phyloP scores from a whole-genome alignment of 1,284 basidiomycete genomes.

The Coniferiporia sulphurascens region DNA sequence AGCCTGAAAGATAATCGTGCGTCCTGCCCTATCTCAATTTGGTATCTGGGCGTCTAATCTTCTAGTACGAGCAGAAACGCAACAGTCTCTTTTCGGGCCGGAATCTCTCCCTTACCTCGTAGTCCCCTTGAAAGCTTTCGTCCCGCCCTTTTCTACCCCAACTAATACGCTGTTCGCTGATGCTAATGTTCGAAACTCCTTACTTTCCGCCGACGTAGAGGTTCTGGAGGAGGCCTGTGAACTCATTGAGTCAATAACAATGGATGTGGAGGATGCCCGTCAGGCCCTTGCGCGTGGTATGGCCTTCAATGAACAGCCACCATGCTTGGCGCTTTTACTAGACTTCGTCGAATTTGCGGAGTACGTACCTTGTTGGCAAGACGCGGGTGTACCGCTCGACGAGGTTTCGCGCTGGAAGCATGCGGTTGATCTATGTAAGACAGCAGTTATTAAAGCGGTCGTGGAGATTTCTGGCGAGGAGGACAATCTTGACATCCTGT shows the following conservation, averaged over 20 bases:
- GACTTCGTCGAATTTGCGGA: conserved; percentile 68
- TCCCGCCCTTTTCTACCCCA: conserved; percentile 43
- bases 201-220: conserved; percentile 67
- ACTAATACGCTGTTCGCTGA: conserved; percentile 37
- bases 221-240: conserved; percentile 68
- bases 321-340: conserved; percentile 58
- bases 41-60: background rate
- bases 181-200: conserved; percentile 40
- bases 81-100: conserved; percentile 49
- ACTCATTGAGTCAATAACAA: conserved; percentile 66
- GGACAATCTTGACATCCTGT: conserved; percentile 69
- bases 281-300: conserved; percentile 64
- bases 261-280: conserved; percentile 72
- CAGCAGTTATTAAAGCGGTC: conserved; percentile 75
- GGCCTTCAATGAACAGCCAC: conserved; percentile 52
- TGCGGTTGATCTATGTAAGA: conserved; percentile 77
- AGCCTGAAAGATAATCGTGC: conserved; percentile 60
- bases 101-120: conserved; percentile 61
- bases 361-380: conserved; percentile 61
- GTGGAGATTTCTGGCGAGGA: conserved; percentile 84
- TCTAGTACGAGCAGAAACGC: conserved; percentile 29
- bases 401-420: conserved; percentile 52
- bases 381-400: conserved; percentile 25
- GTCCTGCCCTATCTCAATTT: conserved; percentile 22
- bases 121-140: conserved; percentile 51